Conservation (phyloP, 495 filamentous ascomycete genomes). For the Symbiotaphrina buchneri region DNA sequence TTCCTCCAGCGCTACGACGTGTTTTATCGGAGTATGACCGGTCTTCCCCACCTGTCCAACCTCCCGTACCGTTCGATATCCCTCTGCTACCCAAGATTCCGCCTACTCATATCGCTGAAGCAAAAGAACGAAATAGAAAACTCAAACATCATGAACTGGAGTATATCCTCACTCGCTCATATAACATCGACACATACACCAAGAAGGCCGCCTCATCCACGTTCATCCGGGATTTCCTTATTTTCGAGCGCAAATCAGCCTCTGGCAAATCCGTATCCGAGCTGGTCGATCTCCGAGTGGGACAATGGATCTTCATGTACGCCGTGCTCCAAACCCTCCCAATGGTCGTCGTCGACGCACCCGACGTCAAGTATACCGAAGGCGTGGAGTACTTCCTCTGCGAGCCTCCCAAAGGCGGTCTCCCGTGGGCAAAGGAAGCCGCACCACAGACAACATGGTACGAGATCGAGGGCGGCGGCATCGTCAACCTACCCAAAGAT, state of each 20-base stretch:
- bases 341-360: constrained; percentile 73
- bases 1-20: constrained; percentile 35
- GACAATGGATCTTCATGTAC: constrained; percentile 92
- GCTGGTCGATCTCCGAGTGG: constrained; percentile 52
- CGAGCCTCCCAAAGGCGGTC: constrained; percentile 57
- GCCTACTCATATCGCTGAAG: constrained; percentile 35
- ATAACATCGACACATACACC: constrained; percentile 66
- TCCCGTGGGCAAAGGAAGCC: constrained; percentile 66
- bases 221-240: constrained; percentile 61
- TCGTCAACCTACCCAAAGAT: constrained; percentile 61
- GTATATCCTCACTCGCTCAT: constrained; percentile 46
- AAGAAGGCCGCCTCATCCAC: constrained; percentile 30
- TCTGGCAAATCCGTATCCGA: constrained; percentile 50
- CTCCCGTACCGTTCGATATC: constrained; percentile 78
- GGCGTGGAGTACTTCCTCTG: constrained; percentile 96
- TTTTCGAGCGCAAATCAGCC: constrained; percentile 59
- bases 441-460: constrained; percentile 55
- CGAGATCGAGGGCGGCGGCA: constrained; percentile 45
- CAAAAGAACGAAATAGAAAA: constrained; percentile 37
- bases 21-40: constrained; percentile 73
- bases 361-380: constrained; percentile 49
- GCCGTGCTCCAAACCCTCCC: constrained; percentile 77
- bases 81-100: constrained; percentile 52
- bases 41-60: constrained; percentile 67
- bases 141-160: constrained; percentile 60